Evolutionary conservation across 371 early-diverging fungal genomes (phyloP).

Genomic region (Zopfochytrium polystomum): DNA sequence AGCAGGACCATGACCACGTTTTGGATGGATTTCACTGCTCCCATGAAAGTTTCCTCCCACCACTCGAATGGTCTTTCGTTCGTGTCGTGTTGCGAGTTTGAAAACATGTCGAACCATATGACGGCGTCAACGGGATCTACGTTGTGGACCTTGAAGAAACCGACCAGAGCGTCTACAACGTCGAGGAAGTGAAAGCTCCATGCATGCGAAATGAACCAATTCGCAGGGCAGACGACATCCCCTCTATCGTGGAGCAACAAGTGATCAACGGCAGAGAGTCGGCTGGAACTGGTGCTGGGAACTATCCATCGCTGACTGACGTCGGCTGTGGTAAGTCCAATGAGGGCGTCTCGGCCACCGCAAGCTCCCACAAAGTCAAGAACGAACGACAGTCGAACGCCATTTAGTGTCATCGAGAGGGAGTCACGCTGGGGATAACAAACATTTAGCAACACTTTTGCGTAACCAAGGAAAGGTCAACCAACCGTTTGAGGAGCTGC

Average conservation of each 20-base stretch:
- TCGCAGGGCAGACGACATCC: slow-evolving; percentile 4
- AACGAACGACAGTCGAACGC: background rate
- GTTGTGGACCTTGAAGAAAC: background rate
- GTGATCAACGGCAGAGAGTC: slow-evolving; percentile 8
- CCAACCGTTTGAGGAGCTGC: too few relatives aligned
- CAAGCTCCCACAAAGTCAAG: slow-evolving; percentile 12
- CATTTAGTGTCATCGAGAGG: background rate
- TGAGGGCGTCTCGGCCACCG: slow-evolving; percentile 23
- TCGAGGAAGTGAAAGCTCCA: slow-evolving; percentile 27
- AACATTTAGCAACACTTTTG: too few relatives aligned
- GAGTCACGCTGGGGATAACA: too few relatives aligned
- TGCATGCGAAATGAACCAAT: slow-evolving; percentile 22
- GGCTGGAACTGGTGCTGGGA: slow-evolving; percentile 14
- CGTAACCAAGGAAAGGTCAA: too few relatives aligned
- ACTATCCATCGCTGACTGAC: slow-evolving; percentile 19
- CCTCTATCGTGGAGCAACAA: background rate
- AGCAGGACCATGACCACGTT: slow-evolving; percentile 26
- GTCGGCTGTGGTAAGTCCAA: slow-evolving; percentile 19
- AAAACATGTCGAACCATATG: slow-evolving; percentile 30
- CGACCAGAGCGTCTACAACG: slow-evolving; percentile 20
- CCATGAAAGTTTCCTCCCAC: slow-evolving; percentile 21
- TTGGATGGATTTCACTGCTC: slow-evolving; percentile 14
- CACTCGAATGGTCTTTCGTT: slow-evolving; percentile 11
- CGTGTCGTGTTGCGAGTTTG: slow-evolving; percentile 20
- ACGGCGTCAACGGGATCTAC: background rate